These are phyloP conservation scores for Helminthosporium solani DNA, from an alignment of 2,329 filamentous ascomycete species.

Conservation along the genomic window DNA sequence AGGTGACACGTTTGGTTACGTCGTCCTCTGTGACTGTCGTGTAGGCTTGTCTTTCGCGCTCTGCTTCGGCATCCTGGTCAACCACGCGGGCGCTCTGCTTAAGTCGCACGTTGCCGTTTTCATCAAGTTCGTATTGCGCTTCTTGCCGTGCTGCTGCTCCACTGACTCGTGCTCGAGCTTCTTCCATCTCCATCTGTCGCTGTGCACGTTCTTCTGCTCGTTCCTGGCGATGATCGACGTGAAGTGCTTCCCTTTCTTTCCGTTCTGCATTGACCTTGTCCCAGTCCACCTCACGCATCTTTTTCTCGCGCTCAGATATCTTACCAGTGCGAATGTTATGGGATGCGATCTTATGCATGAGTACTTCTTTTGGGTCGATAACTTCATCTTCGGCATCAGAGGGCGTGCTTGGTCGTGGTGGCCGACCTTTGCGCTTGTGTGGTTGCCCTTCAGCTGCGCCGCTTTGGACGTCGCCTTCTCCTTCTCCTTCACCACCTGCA, in stretches of 20 bases:
- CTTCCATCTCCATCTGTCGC: slow-evolving; percentile 11
- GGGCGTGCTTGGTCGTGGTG: slow-evolving; percentile 33
- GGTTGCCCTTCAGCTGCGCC: slow-evolving; percentile 11
- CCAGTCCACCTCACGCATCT: slow-evolving; percentile 68
- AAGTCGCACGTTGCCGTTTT: slow-evolving; percentile 68
- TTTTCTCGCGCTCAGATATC: slow-evolving; percentile 71
- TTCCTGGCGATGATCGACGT: slow-evolving; percentile 20
- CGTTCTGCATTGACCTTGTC: slow-evolving; percentile 48
- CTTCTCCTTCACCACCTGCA: slow-evolving; percentile 12
- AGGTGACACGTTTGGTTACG: slow-evolving; percentile 70
- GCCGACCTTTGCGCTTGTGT: slow-evolving; percentile 27
- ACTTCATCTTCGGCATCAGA: slow-evolving; percentile 41
- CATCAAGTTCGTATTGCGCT: slow-evolving; percentile 61
- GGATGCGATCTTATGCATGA: slow-evolving; percentile 71
- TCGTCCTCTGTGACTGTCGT: slow-evolving; percentile 75
- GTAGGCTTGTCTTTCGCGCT: slow-evolving; percentile 53
- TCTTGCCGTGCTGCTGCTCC: slow-evolving; percentile 30
- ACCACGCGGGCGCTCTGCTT: slow-evolving; percentile 68
- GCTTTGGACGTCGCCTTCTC: slow-evolving; percentile 3
- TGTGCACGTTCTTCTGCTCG: slow-evolving; percentile 18
- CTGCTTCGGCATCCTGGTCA: slow-evolving; percentile 66
- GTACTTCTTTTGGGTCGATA: slow-evolving; percentile 67
- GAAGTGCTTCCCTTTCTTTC: slow-evolving; percentile 33
- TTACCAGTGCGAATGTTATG: slow-evolving; percentile 67
- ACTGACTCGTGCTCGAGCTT: slow-evolving; percentile 13